Conservation (phyloP, 2,329 filamentous ascomycete species). For the Pseudocercospora vitis region DNA sequence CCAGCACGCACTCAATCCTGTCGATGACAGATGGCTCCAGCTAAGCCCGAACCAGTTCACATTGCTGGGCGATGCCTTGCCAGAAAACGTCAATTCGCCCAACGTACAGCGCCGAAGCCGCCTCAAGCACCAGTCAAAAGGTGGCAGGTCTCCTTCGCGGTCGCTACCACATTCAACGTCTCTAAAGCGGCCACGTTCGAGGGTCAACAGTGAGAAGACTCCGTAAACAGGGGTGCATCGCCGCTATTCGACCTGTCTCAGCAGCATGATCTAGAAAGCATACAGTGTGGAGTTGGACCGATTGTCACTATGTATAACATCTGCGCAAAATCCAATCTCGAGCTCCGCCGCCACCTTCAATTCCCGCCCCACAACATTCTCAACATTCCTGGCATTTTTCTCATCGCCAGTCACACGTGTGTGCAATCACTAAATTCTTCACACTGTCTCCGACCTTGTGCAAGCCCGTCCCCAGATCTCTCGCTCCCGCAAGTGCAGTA, state of each 20-base stretch:
- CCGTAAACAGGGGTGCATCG: not conserved
- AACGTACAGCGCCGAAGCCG: conserved; percentile 14
- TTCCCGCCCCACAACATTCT: too few species aligned
- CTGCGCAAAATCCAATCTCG: too few species aligned
- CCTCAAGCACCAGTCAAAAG: conserved; percentile 17
- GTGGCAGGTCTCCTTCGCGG: not conserved
- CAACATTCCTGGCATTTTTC: conserved; percentile 45
- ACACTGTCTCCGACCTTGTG: conserved; percentile 23
- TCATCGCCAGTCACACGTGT: conserved; percentile 52
- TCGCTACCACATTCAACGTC: conserved; percentile 5
- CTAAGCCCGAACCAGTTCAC: conserved; percentile 36
- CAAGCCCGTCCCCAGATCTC: conserved; percentile 32
- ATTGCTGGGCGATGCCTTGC: conserved; percentile 38
- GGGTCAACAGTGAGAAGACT: conserved; percentile 12
- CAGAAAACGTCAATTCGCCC: conserved; percentile 31
- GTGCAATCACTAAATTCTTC: conserved; percentile 35
- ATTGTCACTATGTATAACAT: too few species aligned
- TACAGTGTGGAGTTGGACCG: too few species aligned
- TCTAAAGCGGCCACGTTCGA: conserved; percentile 5
- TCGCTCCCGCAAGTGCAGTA: conserved; percentile 48
- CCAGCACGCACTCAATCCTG: conserved; percentile 32
- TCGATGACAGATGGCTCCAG: conserved; percentile 28
- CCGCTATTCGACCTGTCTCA: too few species aligned
- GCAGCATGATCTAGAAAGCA: too few species aligned
- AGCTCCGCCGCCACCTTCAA: too few species aligned